A percentile compares a stretch with the other conserved stretches of the same genome.
These are phyloP conservation scores for Malassezia sympodialis DNA, from an alignment of 1,284 basidiomycete species.

Conservation along the genomic window DNA sequence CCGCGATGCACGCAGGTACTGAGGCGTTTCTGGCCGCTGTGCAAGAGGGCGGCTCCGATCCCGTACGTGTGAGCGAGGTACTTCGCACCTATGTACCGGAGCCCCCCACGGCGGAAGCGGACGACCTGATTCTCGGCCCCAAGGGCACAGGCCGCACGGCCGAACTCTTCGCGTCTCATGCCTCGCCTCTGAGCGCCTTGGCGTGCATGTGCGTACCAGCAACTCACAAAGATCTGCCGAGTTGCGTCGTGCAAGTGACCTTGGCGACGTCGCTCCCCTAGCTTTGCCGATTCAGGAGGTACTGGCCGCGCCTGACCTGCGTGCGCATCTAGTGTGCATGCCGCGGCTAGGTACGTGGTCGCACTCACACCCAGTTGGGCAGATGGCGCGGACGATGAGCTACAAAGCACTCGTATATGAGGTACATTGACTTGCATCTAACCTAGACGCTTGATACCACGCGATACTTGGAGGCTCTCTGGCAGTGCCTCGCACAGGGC, in stretches of 20 bases:
- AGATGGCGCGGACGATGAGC: slow-evolving; percentile 1
- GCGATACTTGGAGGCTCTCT: neutral
- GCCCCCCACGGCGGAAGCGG: neutral
- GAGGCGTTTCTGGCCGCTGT: slow-evolving; percentile 2
- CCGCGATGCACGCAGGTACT: neutral
- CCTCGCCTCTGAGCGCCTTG: neutral
- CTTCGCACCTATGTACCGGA: neutral
- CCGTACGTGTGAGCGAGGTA: neutral
- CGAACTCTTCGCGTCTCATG: neutral
- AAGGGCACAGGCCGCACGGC: slow-evolving; percentile 6
- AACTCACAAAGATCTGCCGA: slow-evolving; percentile 4
- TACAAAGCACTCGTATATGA: neutral
- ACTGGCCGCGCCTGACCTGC: neutral
- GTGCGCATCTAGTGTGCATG: neutral
- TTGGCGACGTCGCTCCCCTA: neutral
- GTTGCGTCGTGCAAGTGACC: neutral
- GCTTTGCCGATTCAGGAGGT: neutral
- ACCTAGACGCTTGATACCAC: neutral
- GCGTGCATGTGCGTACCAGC: neutral
- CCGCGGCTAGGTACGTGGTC: neutral
- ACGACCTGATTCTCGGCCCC: slow-evolving; percentile 1
- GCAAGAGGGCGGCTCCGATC: neutral
- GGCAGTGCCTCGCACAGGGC: neutral
- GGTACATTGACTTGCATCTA: neutral
- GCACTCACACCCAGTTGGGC: neutral